A percentile compares a stretch with the other conserved stretches of the same genome.
Conservation (phyloP, 306 rosid genomes). For the Senna siamea region DNA sequence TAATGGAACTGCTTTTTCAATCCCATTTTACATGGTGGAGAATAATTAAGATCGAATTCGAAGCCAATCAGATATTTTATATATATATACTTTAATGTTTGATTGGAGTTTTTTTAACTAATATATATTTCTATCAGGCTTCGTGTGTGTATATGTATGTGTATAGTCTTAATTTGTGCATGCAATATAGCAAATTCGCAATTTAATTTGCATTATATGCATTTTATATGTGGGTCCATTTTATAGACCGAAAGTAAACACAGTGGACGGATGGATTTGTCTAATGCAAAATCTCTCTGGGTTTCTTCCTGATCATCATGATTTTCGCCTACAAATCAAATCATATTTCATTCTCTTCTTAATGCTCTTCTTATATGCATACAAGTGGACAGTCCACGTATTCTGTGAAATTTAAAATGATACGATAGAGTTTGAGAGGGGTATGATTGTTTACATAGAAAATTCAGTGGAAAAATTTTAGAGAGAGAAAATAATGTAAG, state of each 20-base stretch:
- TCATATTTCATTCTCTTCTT: constrained; percentile 78
- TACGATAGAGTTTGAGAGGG: too few species aligned
- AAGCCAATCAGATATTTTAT: too few species aligned
- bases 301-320: constrained; percentile 50
- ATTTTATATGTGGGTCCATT: constrained; percentile 17
- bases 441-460: too few species aligned
- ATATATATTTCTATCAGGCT: too few species aligned
- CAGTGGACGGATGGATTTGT: constrained; percentile 32
- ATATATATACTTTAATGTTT: too few species aligned
- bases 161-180: neutral
- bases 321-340: constrained; percentile 50
- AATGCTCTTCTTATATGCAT: constrained; percentile 60
- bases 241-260: constrained; percentile 39
- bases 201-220: neutral
- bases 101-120: too few species aligned
- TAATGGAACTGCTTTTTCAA: constrained; percentile 29
- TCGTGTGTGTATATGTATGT: too few species aligned
- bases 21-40: constrained; percentile 26
- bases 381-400: constrained; percentile 72
- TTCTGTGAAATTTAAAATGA: constrained; percentile 51
- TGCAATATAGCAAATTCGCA: too few species aligned
- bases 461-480: neutral
- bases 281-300: constrained; percentile 34
- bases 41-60: too few species aligned
- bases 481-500: neutral